Base-by-base conservation (phyloP, 1,284 basidiomycete genomes). In the Boletus mariae region DNA sequence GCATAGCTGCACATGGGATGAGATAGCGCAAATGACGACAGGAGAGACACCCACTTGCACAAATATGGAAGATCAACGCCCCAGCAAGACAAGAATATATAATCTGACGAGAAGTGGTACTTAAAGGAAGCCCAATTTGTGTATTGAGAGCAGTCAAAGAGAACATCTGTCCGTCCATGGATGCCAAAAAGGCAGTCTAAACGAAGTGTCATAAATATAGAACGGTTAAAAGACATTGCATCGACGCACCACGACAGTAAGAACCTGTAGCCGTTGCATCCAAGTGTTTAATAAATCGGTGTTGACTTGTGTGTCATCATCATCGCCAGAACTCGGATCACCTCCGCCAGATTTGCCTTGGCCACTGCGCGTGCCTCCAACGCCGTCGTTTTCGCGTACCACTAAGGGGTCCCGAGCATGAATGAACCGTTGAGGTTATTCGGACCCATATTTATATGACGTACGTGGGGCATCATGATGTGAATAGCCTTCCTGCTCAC, bases 131-230 rank as follows among this genome's bases (percentile, higher is more conserved):
- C n/a, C 55, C 61, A 3, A 66, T 61, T 7, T 60, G 54, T 7
- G 64, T 67, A 29, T 59, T 55, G 20, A 59, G 47, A 23, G 55
- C 17, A 1, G 61, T 66, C 49, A 70, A 37, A 37, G 66, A 54
- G 47, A 71, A 71, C n/a, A 68, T 57, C n/a, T 54, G 13, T 13
- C 61, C 68, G 3, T 70, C 68, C 52, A 68, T 63, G 2, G 63
- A 50, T 13, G 65, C 49, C 38, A 68, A 50, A 51, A 68, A 68
- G 20, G 69, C 44, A 6, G 68, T 70, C 66, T 68, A 45, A 4
- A 56, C 10, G n/a, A 43, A 28, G 28, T 38, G 42, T 57, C 25
- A 45, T 29, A 6, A 45, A 28, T n/a, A 42, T 29, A 17, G 32
- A 32, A 41, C 6, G 13, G 11, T 28, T n/a, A 4, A 40, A 13